phyloP scores from a whole-genome alignment of 2,329 filamentous ascomycete species.

The Corinectria fuckeliana region DNA sequence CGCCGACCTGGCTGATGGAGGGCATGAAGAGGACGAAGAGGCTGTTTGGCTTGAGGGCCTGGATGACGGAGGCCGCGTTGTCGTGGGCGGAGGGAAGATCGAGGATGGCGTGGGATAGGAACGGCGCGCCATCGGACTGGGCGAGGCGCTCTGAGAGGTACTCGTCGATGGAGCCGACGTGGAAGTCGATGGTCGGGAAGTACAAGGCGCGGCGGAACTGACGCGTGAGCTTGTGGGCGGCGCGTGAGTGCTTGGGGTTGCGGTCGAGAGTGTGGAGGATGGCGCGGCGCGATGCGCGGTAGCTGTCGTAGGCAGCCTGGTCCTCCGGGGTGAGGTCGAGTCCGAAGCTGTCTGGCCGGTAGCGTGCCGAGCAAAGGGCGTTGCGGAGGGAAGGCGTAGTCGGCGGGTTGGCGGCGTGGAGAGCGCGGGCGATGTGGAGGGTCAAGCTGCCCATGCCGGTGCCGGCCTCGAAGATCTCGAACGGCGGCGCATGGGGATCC shows the following conservation, averaged over 20 bases:
- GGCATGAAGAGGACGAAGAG: conserved; percentile 75
- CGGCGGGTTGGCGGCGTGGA: conserved; percentile 73
- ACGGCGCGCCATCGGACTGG: conserved; percentile 56
- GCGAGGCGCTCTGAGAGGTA: conserved; percentile 65
- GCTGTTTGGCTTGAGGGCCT: conserved; percentile 69
- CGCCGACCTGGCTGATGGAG: conserved; percentile 77
- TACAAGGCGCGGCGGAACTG: conserved; percentile 76
- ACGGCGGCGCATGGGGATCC: conserved; percentile 48
- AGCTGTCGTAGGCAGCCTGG: conserved; percentile 49
- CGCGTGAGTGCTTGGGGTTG: conserved; percentile 64
- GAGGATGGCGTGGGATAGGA: conserved; percentile 74
- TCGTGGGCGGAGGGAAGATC: conserved; percentile 72
- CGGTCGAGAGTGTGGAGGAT: conserved; percentile 79
- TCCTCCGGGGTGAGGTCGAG: conserved; percentile 40
- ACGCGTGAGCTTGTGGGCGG: conserved; percentile 69
- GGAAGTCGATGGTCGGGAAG: conserved; percentile 73
- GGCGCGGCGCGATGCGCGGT: conserved; percentile 63
- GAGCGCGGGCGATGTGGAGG: conserved; percentile 74
- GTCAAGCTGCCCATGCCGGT: conserved; percentile 86
- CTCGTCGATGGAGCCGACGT: conserved; percentile 68
- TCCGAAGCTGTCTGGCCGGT: conserved; percentile 26
- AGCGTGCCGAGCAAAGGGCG: conserved; percentile 35
- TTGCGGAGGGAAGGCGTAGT: conserved; percentile 51
- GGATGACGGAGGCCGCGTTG: conserved; percentile 52
- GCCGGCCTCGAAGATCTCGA: conserved; percentile 84